Conservation (phyloP, 164 flowering plant genomes). For the Umbellularia californica region DNA sequence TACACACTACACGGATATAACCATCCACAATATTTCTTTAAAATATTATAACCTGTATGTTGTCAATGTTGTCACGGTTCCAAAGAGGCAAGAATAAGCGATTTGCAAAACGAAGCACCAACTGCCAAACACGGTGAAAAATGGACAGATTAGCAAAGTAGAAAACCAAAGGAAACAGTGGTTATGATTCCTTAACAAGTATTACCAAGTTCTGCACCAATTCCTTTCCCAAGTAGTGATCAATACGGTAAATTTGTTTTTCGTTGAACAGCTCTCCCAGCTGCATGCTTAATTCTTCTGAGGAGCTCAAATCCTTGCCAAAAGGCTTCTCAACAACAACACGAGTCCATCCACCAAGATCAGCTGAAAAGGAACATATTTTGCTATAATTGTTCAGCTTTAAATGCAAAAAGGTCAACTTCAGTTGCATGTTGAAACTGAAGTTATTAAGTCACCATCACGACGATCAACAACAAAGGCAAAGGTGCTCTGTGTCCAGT, state of each 20-base stretch:
- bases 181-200: not conserved
- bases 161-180: not conserved
- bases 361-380: conserved; percentile 51
- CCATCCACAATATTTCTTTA: not conserved
- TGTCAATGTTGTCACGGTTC: conserved; percentile 70
- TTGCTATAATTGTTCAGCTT: not conserved
- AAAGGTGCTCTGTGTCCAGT: too few relatives aligned
- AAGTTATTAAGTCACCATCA: too few relatives aligned
- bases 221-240: conserved; percentile 98
- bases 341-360: conserved; percentile 98
- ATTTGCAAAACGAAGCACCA: conserved; percentile 84
- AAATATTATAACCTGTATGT: conserved; percentile 50
- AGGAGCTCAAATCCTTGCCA: conserved; percentile 83
- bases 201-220: conserved; percentile 96
- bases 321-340: conserved; percentile 98
- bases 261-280: conserved; percentile 92
- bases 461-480: too few relatives aligned
- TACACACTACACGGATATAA: not conserved
- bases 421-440: not conserved
- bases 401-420: not conserved
- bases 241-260: conserved; percentile 90
- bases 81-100: conserved; percentile 73
- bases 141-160: conserved; percentile 2
- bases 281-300: conserved; percentile 81
- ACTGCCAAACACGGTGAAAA: conserved; percentile 32